These are phyloP conservation scores for Gelatoporia subvermispora DNA, from an alignment of 768 basidiomycete species.

Conservation along the genomic window DNA sequence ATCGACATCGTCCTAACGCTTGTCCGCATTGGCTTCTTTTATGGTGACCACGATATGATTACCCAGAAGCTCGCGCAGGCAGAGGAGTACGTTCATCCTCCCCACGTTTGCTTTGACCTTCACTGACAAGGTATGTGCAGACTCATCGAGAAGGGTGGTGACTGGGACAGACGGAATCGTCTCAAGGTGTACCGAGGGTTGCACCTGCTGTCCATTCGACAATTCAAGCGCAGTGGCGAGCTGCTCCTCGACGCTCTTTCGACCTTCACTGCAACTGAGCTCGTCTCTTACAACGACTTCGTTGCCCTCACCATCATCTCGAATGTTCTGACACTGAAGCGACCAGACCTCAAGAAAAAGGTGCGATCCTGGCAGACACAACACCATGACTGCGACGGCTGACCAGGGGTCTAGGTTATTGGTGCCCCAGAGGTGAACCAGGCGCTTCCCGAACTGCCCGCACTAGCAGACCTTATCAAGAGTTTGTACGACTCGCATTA, in stretches of 20 bases:
- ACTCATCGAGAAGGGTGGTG: slow-evolving; percentile 90
- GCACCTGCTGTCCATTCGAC: slow-evolving; percentile 81
- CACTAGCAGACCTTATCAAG: slow-evolving; percentile 77
- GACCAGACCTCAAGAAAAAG: slow-evolving; percentile 91
- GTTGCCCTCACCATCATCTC: slow-evolving; percentile 80
- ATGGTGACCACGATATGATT: slow-evolving; percentile 70
- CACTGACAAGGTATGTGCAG: slow-evolving; percentile 32
- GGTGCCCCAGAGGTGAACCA: slow-evolving; percentile 83
- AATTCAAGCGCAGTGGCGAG: slow-evolving; percentile 83
- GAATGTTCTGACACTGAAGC: slow-evolving; percentile 67
- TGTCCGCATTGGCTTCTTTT: slow-evolving; percentile 89
- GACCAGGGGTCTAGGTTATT: too few relatives aligned
- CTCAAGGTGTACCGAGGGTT: slow-evolving; percentile 94
- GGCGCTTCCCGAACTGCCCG: slow-evolving; percentile 75
- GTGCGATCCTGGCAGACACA: slow-evolving; percentile 39
- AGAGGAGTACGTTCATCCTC: slow-evolving; percentile 55
- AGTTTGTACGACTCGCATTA: slow-evolving; percentile 93
- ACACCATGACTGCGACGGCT: too few relatives aligned
- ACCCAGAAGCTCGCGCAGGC: slow-evolving; percentile 71
- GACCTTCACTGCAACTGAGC: slow-evolving; percentile 91
- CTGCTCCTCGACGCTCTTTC: slow-evolving; percentile 87
- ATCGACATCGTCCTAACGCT: slow-evolving; percentile 92
- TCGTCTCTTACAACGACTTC: slow-evolving; percentile 86
- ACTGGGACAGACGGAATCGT: slow-evolving; percentile 96
- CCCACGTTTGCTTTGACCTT: not conserved